Evolutionary conservation across 2,329 filamentous ascomycete species (phyloP), one percentile per base, ranked within the genome.

Genomic region (Chaetothyriales sp.): DNA sequence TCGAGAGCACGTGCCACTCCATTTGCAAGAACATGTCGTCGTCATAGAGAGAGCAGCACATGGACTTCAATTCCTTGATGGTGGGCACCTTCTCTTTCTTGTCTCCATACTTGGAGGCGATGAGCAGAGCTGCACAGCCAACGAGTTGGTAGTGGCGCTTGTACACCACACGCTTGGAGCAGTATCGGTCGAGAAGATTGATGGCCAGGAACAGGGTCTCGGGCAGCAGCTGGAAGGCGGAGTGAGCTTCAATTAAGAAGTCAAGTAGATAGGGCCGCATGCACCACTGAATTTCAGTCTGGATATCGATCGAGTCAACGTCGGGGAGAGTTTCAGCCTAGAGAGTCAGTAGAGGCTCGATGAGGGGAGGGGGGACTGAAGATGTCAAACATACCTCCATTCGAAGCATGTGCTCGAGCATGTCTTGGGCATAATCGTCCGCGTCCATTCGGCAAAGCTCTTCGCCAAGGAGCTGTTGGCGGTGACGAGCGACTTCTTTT

Each of bases 11-110:
- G 69, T 98, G 92, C 89, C 94, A 97, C 73, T 98, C 92, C 92
- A 98, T 98, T 70, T 98, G 92, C 9, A 89, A 90, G 73, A 98
- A 98, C 92, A 98, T 98, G 72, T 95, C 90, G 48, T 95, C 89
- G 64, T 98, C 92, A 71, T 98, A 98, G 43, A 97, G 78, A 40
- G 86, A 89, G 72, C 92, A 97, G 78, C 92, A 98, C 92, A 98
- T 97, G 61, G 90, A 94, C 77, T 95, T 95, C 59, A 98, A 77
- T 68, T 98, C 92, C 66, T 88, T 83, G 66, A 98, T 94, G 59
- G 94, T 92, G 4, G 92, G 92, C n/a, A 98, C 92, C 49, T 89
- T 82, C 66, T 98, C 92, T 75, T 98, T 98, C 76, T 92, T 90
- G 72, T 98, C 92, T 53, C 90, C 90, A 66, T 97, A 98, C 76